These are phyloP conservation scores for Penicillium ucsense DNA, from an alignment of 495 filamentous ascomycete species.

Conservation along the genomic window DNA sequence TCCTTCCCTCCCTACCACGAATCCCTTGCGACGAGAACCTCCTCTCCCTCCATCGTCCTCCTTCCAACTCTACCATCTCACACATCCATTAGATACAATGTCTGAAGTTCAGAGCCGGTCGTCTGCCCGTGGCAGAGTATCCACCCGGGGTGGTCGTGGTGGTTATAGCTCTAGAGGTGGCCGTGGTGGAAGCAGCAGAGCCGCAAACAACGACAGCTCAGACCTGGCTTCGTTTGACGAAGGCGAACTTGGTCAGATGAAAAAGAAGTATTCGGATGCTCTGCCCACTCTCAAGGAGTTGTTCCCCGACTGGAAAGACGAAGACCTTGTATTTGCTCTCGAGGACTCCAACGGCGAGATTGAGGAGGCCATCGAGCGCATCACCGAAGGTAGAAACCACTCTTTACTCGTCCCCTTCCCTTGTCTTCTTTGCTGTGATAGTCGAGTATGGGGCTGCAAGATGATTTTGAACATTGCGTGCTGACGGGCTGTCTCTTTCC, in stretches of 20 bases:
- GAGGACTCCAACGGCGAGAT: slow-evolving; percentile 88
- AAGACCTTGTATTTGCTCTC: slow-evolving; percentile 83
- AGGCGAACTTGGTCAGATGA: slow-evolving; percentile 82
- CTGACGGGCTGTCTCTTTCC: too few species aligned
- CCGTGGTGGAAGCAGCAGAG: slow-evolving; percentile 53
- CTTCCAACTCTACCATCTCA: slow-evolving; percentile 29
- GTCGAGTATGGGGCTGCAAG: background rate
- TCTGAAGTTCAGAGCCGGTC: slow-evolving; percentile 85
- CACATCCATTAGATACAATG: slow-evolving; percentile 48
- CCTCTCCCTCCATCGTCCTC: slow-evolving; percentile 12
- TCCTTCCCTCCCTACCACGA: slow-evolving; percentile 21
- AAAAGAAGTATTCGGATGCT: slow-evolving; percentile 71
- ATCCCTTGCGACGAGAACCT: slow-evolving; percentile 15
- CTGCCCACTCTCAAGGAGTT: slow-evolving; percentile 74
- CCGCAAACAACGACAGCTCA: slow-evolving; percentile 59
- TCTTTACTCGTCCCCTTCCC: slow-evolving; percentile 1
- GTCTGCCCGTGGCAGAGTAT: slow-evolving; percentile 70
- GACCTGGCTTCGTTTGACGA: slow-evolving; percentile 55
- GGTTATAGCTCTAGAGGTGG: slow-evolving; percentile 67
- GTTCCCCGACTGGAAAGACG: slow-evolving; percentile 85
- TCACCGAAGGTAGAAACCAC: slow-evolving; percentile 67
- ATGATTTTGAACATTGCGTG: too few species aligned
- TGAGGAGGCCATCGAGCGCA: slow-evolving; percentile 72
- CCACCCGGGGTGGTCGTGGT: slow-evolving; percentile 72
- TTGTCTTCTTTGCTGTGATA: background rate